phyloP scores from a whole-genome alignment of 2,329 filamentous ascomycete genomes.

The Xylaria sp. region DNA sequence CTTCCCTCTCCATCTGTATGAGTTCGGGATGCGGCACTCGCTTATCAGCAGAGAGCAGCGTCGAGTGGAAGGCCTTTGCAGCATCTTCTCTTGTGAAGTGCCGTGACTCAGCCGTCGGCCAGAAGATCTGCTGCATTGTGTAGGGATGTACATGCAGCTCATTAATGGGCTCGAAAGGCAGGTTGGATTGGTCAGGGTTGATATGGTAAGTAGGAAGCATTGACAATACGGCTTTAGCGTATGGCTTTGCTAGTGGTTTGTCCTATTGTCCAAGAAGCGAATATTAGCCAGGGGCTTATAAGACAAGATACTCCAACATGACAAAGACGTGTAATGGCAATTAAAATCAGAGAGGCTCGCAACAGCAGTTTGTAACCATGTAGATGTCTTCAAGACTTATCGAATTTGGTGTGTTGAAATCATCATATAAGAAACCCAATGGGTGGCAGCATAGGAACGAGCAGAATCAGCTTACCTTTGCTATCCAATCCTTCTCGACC shows the following conservation, averaged over 20 bases:
- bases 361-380: conserved; percentile 85
- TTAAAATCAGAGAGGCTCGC: conserved; percentile 75
- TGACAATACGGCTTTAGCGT: conserved; percentile 76
- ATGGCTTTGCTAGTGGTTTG: conserved; percentile 79
- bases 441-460: not conserved
- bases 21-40: conserved; percentile 72
- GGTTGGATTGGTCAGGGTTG: conserved; percentile 59
- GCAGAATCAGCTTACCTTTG: conserved; percentile 70
- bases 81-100: conserved; percentile 73
- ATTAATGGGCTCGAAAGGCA: conserved; percentile 69
- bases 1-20: conserved; percentile 63
- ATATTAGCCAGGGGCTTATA: conserved; percentile 29
- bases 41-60: conserved; percentile 67
- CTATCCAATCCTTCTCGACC: conserved; percentile 80
- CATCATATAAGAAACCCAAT: conserved; percentile 60
- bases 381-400: conserved; percentile 99
- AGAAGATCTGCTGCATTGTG: conserved; percentile 72
- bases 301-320: conserved; percentile 33
- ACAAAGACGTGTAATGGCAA: conserved; percentile 36
- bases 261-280: conserved; percentile 61
- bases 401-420: conserved; percentile 78
- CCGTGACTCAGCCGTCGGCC: conserved; percentile 70
- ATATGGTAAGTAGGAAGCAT: conserved; percentile 82
- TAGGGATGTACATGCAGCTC: conserved; percentile 70
- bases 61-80: conserved; percentile 70